These are phyloP conservation scores for Pyrus bretschneideri DNA, from an alignment of 306 rosid species.

Conservation along the genomic window DNA sequence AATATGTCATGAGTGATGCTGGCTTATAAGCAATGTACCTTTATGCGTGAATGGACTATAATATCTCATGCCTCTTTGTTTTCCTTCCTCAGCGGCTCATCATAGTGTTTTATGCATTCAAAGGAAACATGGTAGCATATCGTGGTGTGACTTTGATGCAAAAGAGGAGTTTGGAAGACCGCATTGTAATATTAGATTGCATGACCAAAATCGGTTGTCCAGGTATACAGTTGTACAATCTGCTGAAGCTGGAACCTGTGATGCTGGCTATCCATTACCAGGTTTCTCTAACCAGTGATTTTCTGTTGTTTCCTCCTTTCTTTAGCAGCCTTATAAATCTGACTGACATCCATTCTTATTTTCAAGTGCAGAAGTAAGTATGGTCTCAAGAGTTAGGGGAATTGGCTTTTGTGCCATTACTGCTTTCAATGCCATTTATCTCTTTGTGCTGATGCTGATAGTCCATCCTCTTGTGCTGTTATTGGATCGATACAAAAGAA, in stretches of 20 bases:
- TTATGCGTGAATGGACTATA: not conserved
- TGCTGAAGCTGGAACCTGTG: conserved; percentile 44
- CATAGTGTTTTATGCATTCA: conserved; percentile 26
- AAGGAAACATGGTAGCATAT: conserved; percentile 19
- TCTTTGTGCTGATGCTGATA: conserved; percentile 57
- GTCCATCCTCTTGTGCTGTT: conserved; percentile 70
- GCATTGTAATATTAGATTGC: conserved; percentile 15
- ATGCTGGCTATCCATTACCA: conserved; percentile 36
- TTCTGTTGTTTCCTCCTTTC: not conserved
- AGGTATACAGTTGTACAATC: conserved; percentile 48
- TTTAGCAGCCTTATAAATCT: not conserved
- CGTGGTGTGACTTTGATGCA: conserved; percentile 20
- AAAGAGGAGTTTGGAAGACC: conserved; percentile 20
- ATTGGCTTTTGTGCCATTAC: conserved; percentile 60
- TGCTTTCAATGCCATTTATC: conserved; percentile 52
- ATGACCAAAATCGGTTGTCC: conserved; percentile 16
- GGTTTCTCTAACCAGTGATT: conserved; percentile 37
- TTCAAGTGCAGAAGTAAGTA: conserved; percentile 46
- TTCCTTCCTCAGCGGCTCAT: conserved; percentile 36
- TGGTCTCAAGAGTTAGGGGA: conserved; percentile 66
- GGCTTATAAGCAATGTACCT: not conserved
- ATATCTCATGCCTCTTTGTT: not conserved
- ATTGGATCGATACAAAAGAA: conserved; percentile 62
- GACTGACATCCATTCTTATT: not conserved
- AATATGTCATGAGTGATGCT: not conserved